Evolutionary conservation across 2,329 filamentous ascomycete genomes (phyloP), one percentile per base, ranked within the genome.

Genomic region (Phoma herbarum): DNA sequence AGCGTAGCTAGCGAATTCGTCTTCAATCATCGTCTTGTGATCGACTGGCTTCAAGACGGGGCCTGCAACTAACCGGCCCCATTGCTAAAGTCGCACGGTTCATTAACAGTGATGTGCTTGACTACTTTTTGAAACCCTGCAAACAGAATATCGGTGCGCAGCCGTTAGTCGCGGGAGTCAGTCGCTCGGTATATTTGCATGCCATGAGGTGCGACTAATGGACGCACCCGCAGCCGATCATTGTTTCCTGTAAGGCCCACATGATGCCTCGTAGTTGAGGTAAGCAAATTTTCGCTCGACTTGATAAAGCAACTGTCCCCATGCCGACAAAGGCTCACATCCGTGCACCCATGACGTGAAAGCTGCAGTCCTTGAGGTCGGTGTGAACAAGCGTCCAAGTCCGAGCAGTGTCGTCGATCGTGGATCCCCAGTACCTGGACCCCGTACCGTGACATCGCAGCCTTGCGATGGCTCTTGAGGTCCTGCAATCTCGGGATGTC

Each of bases 401-500:
- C 12, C 11, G 37, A 23, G 37, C 37, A 41, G 18, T 22, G n/a
- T 14, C 9, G 20, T 41, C 18, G 20, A 39, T 10, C 33, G 3
- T 22, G 9, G 2, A 22, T 20, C 18, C 37, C 41, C 22, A n/a
- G 18, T 25, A 12, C 16, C 41, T 43, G 37, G 20, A 41, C 9
- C 5, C n/a, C 37, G 18, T 43, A n/a, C 16, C 20, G 16, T 35
- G 45, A 33, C 22, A 35, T 25, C 26, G 12, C 35, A 25, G 22
- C 35, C 47, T 29, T 20, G 28, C 26, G 45, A n/a, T 48, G 18
- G 20, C 31, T 25, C 14, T 22, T 25, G 45, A 39, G 35, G 12
- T 41, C 20, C 51, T 51, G 45, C 39, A 54, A 59, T 54, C 56
- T 50, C 50, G 18, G 39, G 20, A 37, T 22, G 39, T 50, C 51